Base-by-base conservation (phyloP, 2,329 filamentous ascomycete species). In the Corynespora cassiicola region DNA sequence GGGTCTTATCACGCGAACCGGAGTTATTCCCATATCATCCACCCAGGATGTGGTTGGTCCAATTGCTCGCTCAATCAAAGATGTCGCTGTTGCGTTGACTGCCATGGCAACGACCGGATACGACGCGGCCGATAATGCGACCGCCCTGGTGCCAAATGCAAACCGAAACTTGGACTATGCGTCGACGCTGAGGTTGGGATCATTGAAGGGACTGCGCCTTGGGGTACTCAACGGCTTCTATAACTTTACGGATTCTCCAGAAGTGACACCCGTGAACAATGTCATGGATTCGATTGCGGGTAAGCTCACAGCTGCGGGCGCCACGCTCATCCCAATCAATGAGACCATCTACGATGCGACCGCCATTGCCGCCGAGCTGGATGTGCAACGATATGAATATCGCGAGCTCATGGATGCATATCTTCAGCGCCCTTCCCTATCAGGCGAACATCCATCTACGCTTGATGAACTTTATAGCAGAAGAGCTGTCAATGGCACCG, bases 361-460 rank as follows among this genome's bases (percentile, higher is more conserved):
- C 1, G 60, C 68, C 4, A 74, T 86, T 4, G 58, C 57, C 34
- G 54, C 68, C 3, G 61, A 61, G 0, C 69, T 80, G 11, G 84
- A 86, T 50, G 80, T 82, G 1, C 84, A 87, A 51, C 72, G 72
- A 7, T 82, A 72, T 54, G 84, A 87, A 52, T 84, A 79, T 56
- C 74, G 76, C 11, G 72, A 83, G 52, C 56, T 66, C 15, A 72
- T 86, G 48, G 71, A 84, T 41, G 43, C 58, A 1, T 86, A 87
- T 54, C 73, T 87, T 0, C 66, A 73, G 18, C 68, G 69, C 2
- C 50, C 72, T 1, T 64, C 63, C 15, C 66, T 77, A 1, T 48
- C 43, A 3, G 76, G 78, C 4, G 31, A 56, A 2, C 74, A 71
- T 22, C 76, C 79, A 0, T 42, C 41, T 0, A 75, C 68, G 3